Evolutionary conservation across 768 basidiomycete species (phyloP), one percentile per base, ranked within the genome.

Genomic region (Boletellus ananas): DNA sequence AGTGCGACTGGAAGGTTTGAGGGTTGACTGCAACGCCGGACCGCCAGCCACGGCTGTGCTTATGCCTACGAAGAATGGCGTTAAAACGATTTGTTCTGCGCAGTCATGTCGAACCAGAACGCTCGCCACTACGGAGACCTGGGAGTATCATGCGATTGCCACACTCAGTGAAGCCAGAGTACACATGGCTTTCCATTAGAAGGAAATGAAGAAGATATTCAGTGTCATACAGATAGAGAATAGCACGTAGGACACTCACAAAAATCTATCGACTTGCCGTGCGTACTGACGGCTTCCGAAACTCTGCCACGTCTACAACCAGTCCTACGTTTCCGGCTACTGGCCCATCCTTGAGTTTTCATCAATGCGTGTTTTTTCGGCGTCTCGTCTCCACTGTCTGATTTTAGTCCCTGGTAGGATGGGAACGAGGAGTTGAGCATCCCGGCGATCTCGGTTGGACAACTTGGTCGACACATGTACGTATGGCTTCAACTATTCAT

Each of bases 341-440:
- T 43, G n/a, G 13, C 29, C 33, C 18, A 17, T 14, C 10, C 36
- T 49, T n/a, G 35, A 45, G 7, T 17, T 21, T 7, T 7, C 50
- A 23, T 47, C 45, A 1, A 44, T 34, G 9, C 38, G 12, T 21
- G 34, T 17, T 38, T 20, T 33, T 27, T 58, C 61, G 0, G 54
- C 54, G 7, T 65, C 39, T 46, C 60, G 55, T 47, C 63, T 51
- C 62, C 63, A 63, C 18, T 62, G 57, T 34, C 57, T 62, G 3
- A 65, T 47, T 43, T 60, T 59, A 9, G 56, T 64, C 23, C 62
- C 64, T 13, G 57, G 55, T 13, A 59, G 13, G n/a, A 65, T 23
- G 14, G 64, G 64, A 18, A 58, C 52, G 23, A 67, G 54, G 11
- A 64, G 53, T 13, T 66, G 62, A 20, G 59, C 57, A 39, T 65